Conservation (phyloP, 108 stramenopile genomes). For the Schizochytrium sp. region DNA sequence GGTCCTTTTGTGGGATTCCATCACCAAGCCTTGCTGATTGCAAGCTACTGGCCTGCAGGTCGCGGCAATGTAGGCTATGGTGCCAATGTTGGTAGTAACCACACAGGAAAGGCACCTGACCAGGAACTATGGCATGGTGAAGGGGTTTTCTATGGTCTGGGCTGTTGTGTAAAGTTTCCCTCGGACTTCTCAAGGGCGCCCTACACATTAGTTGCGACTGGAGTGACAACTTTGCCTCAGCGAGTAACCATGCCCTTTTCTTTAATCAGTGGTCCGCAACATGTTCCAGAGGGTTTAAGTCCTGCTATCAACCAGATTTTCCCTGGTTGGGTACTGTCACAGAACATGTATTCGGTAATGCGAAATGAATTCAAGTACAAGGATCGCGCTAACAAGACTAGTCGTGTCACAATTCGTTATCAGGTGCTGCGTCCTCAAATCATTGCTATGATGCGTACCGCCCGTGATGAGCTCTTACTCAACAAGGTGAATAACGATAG, state of each 20-base stretch:
- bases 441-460: slow-evolving; percentile 78
- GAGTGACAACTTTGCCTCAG: slow-evolving; percentile 84
- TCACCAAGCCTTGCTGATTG: slow-evolving; percentile 89
- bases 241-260: slow-evolving; percentile 88
- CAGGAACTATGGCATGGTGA: slow-evolving; percentile 90
- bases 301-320: slow-evolving; percentile 82
- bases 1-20: slow-evolving; percentile 90
- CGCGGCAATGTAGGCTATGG: slow-evolving; percentile 96
- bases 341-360: slow-evolving; percentile 86
- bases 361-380: slow-evolving; percentile 86
- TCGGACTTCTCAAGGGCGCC: slow-evolving; percentile 85
- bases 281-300: slow-evolving; percentile 8
- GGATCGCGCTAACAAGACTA: slow-evolving; percentile 80
- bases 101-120: slow-evolving; percentile 92
- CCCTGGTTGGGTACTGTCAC: slow-evolving; percentile 88
- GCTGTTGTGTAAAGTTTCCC: slow-evolving; percentile 86
- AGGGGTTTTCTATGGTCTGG: slow-evolving; percentile 92
- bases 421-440: slow-evolving; percentile 79
- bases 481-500: slow-evolving; percentile 56
- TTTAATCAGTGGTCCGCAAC: slow-evolving; percentile 71
- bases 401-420: slow-evolving; percentile 85
- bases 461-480: slow-evolving; percentile 70
- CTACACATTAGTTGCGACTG: slow-evolving; percentile 91
- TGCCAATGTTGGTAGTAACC: slow-evolving; percentile 91
- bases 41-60: slow-evolving; percentile 89